phyloP scores from a whole-genome alignment of 139 green algal genomes.

The Coelastrella sp. region DNA sequence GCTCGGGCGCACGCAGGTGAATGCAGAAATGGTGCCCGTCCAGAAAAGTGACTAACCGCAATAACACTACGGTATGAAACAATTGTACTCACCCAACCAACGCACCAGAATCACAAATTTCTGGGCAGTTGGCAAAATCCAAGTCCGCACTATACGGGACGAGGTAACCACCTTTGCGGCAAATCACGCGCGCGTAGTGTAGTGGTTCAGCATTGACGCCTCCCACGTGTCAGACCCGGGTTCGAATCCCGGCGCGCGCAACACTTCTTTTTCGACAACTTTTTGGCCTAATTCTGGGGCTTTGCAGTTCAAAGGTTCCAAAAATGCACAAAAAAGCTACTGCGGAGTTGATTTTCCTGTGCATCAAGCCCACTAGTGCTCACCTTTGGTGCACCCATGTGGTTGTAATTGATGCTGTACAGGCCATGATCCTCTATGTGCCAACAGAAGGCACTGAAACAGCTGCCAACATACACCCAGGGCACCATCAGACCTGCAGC shows the following conservation, averaged over 20 bases:
- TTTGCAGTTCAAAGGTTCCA: background rate
- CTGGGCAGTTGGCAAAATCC: background rate
- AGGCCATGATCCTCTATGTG: constrained; percentile 95
- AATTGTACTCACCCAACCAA: too few relatives aligned
- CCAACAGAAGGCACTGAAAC: constrained; percentile 92
- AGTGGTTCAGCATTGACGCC: constrained; percentile 16
- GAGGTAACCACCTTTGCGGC: background rate
- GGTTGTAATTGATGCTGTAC: constrained; percentile 78
- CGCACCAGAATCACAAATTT: too few relatives aligned
- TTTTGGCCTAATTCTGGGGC: too few relatives aligned
- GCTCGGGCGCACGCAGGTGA: background rate
- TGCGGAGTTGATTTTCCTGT: background rate
- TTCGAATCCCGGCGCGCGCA: constrained; percentile 10
- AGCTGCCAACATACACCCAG: constrained; percentile 89
- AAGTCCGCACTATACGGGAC: background rate
- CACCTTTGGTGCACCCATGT: constrained; percentile 89
- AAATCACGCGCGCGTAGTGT: constrained; percentile 3
- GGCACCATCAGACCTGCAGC: constrained; percentile 44
- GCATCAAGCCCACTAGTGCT: constrained; percentile 48
- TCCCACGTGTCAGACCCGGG: constrained; percentile 11
- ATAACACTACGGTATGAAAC: too few relatives aligned
- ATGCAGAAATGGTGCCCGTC: background rate
- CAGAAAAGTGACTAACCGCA: too few relatives aligned
- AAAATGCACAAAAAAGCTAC: too few relatives aligned
- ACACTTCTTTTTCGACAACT: too few relatives aligned